A percentile compares a stretch with the other conserved stretches of the same genome.
phyloP scores from a whole-genome alignment of 129 eudicot genomes.

The Artemisia annua region DNA sequence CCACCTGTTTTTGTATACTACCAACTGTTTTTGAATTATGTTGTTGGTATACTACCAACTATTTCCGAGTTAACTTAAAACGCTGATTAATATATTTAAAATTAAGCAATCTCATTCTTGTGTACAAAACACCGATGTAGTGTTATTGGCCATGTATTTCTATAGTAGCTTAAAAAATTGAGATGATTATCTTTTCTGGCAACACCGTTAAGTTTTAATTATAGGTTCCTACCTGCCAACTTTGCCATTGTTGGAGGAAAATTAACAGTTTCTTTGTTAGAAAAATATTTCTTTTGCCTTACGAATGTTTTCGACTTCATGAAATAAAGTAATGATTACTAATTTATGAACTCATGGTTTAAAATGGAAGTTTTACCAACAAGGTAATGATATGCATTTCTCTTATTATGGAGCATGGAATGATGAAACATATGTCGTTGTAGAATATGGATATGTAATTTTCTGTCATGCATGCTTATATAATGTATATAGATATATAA shows the following conservation, averaged over 20 bases:
- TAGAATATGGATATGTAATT: neutral
- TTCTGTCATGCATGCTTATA: neutral
- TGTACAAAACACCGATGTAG: no score
- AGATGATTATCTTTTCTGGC: neutral
- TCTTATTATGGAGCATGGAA: neutral
- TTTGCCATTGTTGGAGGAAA: neutral
- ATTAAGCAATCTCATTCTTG: no score
- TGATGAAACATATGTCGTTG: no score
- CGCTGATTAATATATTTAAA: neutral
- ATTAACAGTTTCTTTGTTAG: neutral
- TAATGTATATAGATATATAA: neutral
- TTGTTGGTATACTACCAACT: no score
- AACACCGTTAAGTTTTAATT: neutral
- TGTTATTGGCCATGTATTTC: neutral
- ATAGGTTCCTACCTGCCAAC: neutral
- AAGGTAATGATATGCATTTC: neutral
- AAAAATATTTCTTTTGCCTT: neutral
- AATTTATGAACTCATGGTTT: neutral
- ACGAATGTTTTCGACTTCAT: neutral
- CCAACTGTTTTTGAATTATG: no score
- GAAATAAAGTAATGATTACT: neutral
- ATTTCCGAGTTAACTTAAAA: neutral
- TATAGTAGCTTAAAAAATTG: neutral
- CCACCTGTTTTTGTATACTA: no score
- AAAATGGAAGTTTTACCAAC: neutral